Evolutionary conservation across 305 asterid genomes (phyloP).

Genomic region (Andrographis paniculata): DNA sequence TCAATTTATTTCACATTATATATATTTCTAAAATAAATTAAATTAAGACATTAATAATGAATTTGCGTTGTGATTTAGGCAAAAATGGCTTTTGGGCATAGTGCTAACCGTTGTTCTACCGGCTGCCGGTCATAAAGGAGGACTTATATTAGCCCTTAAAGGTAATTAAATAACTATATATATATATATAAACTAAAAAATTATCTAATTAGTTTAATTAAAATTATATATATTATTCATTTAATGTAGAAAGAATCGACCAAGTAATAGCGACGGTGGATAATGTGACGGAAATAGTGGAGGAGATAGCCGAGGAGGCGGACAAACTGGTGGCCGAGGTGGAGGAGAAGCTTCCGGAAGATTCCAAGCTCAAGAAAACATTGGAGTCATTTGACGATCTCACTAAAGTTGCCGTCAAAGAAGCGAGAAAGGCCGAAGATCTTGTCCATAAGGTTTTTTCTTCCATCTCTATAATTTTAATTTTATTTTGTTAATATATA

Average conservation of each 20-base stretch:
- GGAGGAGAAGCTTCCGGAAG: constrained; percentile 35
- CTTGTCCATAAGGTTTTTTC: constrained; percentile 33
- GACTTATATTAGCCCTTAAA: constrained; percentile 25
- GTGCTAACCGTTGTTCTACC: constrained; percentile 26
- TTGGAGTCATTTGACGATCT: constrained; percentile 27
- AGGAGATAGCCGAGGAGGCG: constrained; percentile 36
- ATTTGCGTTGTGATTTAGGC: too few species aligned
- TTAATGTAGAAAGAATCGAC: constrained; percentile 23
- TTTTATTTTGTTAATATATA: too few species aligned
- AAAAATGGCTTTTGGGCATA: constrained; percentile 32
- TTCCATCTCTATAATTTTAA: too few species aligned
- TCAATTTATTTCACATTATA: too few species aligned
- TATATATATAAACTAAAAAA: too few species aligned
- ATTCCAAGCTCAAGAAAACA: constrained; percentile 25
- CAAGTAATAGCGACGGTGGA: constrained; percentile 26
- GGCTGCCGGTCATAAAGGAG: constrained; percentile 35
- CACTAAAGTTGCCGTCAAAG: constrained; percentile 23
- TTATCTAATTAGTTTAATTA: too few species aligned
- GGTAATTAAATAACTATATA: too few species aligned
- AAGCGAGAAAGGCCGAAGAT: constrained; percentile 30
- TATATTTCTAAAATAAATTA: too few species aligned
- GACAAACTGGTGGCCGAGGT: constrained; percentile 33
- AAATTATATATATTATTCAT: not conserved
- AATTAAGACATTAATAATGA: too few species aligned
- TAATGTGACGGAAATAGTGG: constrained; percentile 33